Percentiles rank a stretch among this genome's conserved stretches.
phyloP scores from a whole-genome alignment of 2,329 filamentous ascomycete genomes.

The Fusarium longipes region DNA sequence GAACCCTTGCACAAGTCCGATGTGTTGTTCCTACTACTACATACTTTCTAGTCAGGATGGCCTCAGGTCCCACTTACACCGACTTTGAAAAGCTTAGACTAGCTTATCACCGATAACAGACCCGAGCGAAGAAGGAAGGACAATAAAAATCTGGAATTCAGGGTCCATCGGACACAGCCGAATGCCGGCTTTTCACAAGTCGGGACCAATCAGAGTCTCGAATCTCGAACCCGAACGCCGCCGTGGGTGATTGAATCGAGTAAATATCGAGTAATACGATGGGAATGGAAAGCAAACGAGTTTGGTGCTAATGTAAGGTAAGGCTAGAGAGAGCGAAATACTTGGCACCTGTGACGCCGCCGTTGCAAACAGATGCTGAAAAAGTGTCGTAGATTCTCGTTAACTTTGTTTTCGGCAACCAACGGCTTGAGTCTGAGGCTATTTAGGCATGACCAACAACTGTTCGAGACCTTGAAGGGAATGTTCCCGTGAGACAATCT shows the following conservation, averaged over 20 bases:
- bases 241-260: constrained; percentile 57
- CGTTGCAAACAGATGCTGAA: neutral
- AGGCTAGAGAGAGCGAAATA: neutral
- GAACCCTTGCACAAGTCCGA: constrained; percentile 7
- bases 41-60: neutral
- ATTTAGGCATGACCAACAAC: constrained; percentile 4
- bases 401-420: constrained; percentile 12
- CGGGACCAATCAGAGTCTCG: constrained; percentile 40
- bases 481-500: neutral
- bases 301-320: neutral
- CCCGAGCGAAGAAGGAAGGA: neutral
- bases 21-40: neutral
- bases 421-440: constrained; percentile 10
- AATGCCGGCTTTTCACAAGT: constrained; percentile 24
- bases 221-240: constrained; percentile 25
- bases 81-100: constrained; percentile 20
- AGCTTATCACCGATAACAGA: constrained; percentile 4
- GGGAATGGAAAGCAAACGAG: neutral
- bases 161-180: constrained; percentile 45
- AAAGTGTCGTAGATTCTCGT: neutral
- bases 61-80: constrained; percentile 23
- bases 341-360: neutral
- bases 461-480: neutral
- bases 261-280: constrained; percentile 57
- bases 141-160: constrained; percentile 15